Base-by-base conservation (phyloP, 2,329 filamentous ascomycete genomes). In the Aspergillus brunneoviolaceus region DNA sequence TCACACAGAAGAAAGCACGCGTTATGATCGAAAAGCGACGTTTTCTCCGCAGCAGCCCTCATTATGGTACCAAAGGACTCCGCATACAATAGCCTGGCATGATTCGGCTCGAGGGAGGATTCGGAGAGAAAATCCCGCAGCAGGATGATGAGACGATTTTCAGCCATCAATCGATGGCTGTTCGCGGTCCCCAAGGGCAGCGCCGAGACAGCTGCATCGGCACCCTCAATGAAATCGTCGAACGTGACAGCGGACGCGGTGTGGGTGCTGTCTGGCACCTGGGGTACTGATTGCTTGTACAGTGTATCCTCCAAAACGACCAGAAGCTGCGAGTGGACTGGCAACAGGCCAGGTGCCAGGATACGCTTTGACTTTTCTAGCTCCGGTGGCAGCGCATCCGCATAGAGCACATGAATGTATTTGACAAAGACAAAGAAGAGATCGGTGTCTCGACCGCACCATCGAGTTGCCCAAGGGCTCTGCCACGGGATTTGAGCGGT, bases 351-450 rank as follows among this genome's bases (percentile, higher is more conserved):
- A 5, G 93, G 93, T 1, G 89, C 87, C 52, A 89, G 83, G 59
- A 87, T 78, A 60, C 83, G 82, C 63, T 87, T 83, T n/a, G 76
- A 75, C 57, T 81, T 79, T 51, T 82, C 80, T 7, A 83, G 77
- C 33, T 82, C 80, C 6, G 70, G 67, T 0, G 88, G 87, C 67
- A 90, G 80, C 65, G 90, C 89, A 61, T 95, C 90, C 47, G 90
- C 86, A 4, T 88, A 83, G 3, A 97, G 81, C 21, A 94, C 84
- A 73, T 94, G 90, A 68, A 90, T 96, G 72, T 95, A 89, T 76
- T 96, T 96, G 77, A 88, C 86, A 70, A 97, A 97, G 49, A 96
- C 89, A 77, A 94, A 96, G 72, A 96, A 91, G 35, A 97, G 80
- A 70, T 96, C 93, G 4, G 90, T 96, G 68, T 96, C 92, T 2